These are phyloP conservation scores for Apiotrichum veenhuisii DNA, from an alignment of 1,284 basidiomycete genomes.

Conservation along the genomic window DNA sequence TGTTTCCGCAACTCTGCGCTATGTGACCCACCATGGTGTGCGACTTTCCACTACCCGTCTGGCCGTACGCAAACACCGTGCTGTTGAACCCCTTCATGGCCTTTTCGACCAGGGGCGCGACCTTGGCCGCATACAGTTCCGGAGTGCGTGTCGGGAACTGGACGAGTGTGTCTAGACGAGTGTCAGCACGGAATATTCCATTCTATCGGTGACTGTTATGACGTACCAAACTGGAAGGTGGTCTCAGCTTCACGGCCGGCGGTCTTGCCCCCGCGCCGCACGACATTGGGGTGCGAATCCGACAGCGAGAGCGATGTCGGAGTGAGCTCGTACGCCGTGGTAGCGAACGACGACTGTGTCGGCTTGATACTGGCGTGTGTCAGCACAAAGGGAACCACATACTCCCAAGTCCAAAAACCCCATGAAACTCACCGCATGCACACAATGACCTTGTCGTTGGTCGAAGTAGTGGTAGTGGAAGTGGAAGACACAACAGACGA, in stretches of 20 bases:
- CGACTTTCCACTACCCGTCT: slow-evolving; percentile 53
- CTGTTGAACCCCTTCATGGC: slow-evolving; percentile 58
- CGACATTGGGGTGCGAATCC: slow-evolving; percentile 45
- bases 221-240: slow-evolving; percentile 46
- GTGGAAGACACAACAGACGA: not conserved
- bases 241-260: slow-evolving; percentile 46
- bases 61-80: slow-evolving; percentile 54
- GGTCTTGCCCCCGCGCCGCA: slow-evolving; percentile 45
- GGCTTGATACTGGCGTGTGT: slow-evolving; percentile 43
- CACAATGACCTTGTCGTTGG: slow-evolving; percentile 44
- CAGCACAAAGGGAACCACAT: not conserved
- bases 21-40: slow-evolving; percentile 45
- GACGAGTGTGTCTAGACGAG: slow-evolving; percentile 46
- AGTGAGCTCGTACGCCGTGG: slow-evolving; percentile 40
- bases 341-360: slow-evolving; percentile 32
- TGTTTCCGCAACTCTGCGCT: no score
- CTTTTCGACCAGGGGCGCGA: slow-evolving; percentile 54
- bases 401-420: no score
- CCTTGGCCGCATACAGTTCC: slow-evolving; percentile 52
- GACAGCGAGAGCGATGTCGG: slow-evolving; percentile 37
- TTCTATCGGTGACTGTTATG: not conserved
- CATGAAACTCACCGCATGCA: slow-evolving; percentile 41
- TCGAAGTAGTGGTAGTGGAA: not conserved
- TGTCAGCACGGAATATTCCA: not conserved
- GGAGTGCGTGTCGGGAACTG: slow-evolving; percentile 46